Base-by-base conservation (phyloP, 208 protist genomes). In the Trypanosoma vivax region DNA sequence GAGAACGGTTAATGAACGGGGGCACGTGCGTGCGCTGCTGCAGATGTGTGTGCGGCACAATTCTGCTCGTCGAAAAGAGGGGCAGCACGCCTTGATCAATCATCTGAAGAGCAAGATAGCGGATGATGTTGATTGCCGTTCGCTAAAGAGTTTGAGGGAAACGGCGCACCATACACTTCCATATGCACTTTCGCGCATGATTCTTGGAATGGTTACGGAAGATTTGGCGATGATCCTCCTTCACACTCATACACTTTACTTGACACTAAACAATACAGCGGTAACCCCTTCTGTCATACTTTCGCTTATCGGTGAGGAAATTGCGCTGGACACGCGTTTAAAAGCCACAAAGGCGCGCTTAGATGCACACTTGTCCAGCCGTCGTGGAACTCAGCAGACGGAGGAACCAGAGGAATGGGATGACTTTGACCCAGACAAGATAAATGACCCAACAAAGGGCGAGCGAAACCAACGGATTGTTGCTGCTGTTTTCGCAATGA, bases 31-130 rank as follows among this genome's bases (percentile, higher is more conserved):
- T 3, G 73, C 81, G 7, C 60, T 94, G 48, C 61, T 94, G 27
- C 72, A 82, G 53, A 94, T 94, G 87, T 90, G 82, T 46, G 46
- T 90, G 11, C 78, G 87, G 19, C 83, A 91, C 71, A 91, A 94
- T 66, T 63, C 55, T 7, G 49, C 63, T 23, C 65, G 72, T 56
- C 79, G 87, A 19, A 77, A 78, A 57, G 78, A 88, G 43, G 87
- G 87, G 9, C 82, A 86, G 43, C 79, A 88, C 50, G 75, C 87
- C 6, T 76, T 94, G n/a, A 55, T 91, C 16, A 90, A 91, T 61
- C 79, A 91, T 61, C 49, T 94, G 38, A 84, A 79, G 23, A 53
- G 61, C 6, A 72, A 79, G 50, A 43, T 94, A 29, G 62, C 29
- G 19, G 79, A 78, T 18, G 83, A 74, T 50, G 75, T 82, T n/a